A percentile compares a stretch with the other conserved stretches of the same genome.
Evolutionary conservation across 371 early-diverging fungal genomes (phyloP).

Genomic region (Syncephalis plumigaleata): DNA sequence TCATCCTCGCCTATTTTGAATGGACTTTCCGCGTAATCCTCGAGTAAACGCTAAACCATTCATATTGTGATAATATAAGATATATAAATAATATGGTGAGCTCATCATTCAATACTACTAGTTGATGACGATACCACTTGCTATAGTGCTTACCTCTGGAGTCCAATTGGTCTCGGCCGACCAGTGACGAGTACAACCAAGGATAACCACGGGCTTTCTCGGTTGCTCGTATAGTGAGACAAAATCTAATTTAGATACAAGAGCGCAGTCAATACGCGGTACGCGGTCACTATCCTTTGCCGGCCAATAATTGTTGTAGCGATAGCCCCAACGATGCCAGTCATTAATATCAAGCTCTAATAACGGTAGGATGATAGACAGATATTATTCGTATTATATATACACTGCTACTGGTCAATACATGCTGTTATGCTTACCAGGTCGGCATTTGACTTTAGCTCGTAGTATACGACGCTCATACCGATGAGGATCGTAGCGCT

Average conservation of each 20-base stretch:
- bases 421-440: too few species aligned
- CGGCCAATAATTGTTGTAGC: slow-evolving; percentile 6
- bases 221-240: slow-evolving; percentile 31
- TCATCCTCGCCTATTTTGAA: slow-evolving; percentile 74
- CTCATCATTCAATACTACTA: too few species aligned
- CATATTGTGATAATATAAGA: too few species aligned
- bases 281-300: slow-evolving; percentile 1
- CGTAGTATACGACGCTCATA: too few species aligned
- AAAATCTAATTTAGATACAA: slow-evolving; percentile 21
- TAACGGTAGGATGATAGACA: too few species aligned
- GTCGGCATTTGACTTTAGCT: too few species aligned
- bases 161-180: slow-evolving; percentile 36
- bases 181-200: slow-evolving; percentile 40
- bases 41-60: slow-evolving; percentile 23
- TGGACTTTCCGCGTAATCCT: slow-evolving; percentile 32
- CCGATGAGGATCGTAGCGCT: too few species aligned
- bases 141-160: slow-evolving; percentile 19
- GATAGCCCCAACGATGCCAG: slow-evolving; percentile 4
- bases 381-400: too few species aligned
- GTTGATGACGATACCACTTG: neutral
- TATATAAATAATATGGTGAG: too few species aligned
- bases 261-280: slow-evolving; percentile 16
- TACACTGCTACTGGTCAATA: too few species aligned
- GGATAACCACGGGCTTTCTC: slow-evolving; percentile 41
- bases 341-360: slow-evolving; percentile 7